Evolutionary conservation across 225 moss, liverwort and hornwort species (phyloP).

Genomic region (Pseudisothecium myosuroides): DNA sequence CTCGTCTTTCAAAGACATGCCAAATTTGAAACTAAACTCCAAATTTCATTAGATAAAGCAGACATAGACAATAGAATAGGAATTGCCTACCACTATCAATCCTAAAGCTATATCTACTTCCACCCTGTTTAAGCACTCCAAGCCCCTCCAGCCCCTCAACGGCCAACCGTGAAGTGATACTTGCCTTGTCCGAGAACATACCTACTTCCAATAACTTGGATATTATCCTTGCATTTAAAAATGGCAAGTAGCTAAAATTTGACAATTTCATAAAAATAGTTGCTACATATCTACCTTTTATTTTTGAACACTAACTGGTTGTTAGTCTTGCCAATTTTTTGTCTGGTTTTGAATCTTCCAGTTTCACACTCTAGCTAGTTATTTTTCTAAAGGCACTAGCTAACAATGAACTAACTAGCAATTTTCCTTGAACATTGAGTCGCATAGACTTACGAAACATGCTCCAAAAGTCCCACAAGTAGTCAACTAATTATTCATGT

Average conservation of each 20-base stretch:
- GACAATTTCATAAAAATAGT: background rate
- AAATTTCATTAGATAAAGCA: background rate
- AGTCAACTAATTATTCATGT: background rate
- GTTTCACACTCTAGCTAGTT: too few species aligned
- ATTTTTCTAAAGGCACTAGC: fast-evolving
- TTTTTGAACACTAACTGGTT: fast-evolving
- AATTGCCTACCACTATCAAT: too few species aligned
- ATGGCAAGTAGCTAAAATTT: background rate
- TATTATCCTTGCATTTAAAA: background rate
- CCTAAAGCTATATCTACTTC: fast-evolving
- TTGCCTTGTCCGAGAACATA: fast-evolving
- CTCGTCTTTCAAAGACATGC: fast-evolving
- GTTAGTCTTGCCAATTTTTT: fast-evolving
- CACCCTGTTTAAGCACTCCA: too few species aligned
- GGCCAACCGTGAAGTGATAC: fast-evolving
- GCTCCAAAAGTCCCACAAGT: too few species aligned
- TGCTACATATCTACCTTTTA: background rate
- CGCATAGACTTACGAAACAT: background rate
- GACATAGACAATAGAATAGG: fast-evolving
- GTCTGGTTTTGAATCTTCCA: background rate
- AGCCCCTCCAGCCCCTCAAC: too few species aligned
- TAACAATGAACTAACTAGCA: background rate
- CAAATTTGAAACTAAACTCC: fast-evolving
- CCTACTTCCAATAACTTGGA: fast-evolving
- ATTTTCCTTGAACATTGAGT: background rate